Evolutionary conservation across 148 eudicot genomes (phyloP).

Genomic region (Dysphania ambrosioides): DNA sequence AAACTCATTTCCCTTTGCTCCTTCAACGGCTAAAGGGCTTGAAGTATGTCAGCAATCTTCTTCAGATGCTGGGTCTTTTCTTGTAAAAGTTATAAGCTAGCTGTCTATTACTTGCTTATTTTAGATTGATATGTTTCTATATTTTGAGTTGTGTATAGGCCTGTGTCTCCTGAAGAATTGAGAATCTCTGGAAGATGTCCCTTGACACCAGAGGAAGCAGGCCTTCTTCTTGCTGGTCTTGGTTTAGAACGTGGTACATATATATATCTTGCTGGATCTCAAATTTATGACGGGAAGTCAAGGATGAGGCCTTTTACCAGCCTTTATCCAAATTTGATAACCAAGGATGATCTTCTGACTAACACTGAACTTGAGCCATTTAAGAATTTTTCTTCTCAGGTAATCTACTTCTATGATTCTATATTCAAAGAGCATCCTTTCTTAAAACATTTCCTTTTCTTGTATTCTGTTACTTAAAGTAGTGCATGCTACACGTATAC

Average conservation of each 20-base stretch:
- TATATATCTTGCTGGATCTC: slow-evolving; percentile 86
- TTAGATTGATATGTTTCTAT: neutral
- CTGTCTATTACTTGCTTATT: neutral
- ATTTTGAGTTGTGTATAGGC: slow-evolving; percentile 35
- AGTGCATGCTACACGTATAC: neutral
- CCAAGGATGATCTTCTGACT: slow-evolving; percentile 80
- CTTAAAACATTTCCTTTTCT: neutral
- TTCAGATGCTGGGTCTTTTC: neutral
- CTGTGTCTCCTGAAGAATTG: slow-evolving; percentile 53
- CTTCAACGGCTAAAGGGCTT: slow-evolving; percentile 58
- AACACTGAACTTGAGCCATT: slow-evolving; percentile 72
- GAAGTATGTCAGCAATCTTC: slow-evolving; percentile 35
- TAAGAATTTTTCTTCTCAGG: slow-evolving; percentile 82
- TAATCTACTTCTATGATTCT: too few relatives aligned
- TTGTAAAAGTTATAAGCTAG: neutral
- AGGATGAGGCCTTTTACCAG: slow-evolving; percentile 62
- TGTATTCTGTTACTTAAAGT: neutral
- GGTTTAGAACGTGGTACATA: slow-evolving; percentile 57
- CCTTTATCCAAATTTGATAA: slow-evolving; percentile 76
- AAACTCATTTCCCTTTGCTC: slow-evolving; percentile 75
- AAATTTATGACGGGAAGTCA: slow-evolving; percentile 65
- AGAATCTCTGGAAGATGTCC: slow-evolving; percentile 81
- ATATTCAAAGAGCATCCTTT: too few relatives aligned
- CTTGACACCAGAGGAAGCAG: slow-evolving; percentile 94
- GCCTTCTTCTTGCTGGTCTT: slow-evolving; percentile 75